phyloP scores from a whole-genome alignment of 1,284 basidiomycete species.

The Cutaneotrichosporon spelunceum region DNA sequence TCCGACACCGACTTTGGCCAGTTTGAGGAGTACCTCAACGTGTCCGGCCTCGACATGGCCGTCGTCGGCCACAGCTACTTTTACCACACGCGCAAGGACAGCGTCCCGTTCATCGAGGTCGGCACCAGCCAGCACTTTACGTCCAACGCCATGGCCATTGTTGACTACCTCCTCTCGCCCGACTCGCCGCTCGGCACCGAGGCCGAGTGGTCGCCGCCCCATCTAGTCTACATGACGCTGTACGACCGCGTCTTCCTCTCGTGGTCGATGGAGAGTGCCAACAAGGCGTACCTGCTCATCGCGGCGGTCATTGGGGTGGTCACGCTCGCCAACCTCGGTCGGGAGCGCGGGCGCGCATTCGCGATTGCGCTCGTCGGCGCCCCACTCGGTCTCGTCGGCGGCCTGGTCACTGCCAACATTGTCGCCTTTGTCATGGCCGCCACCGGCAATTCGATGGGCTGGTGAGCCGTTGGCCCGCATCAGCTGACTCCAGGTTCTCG shows the following conservation, averaged over 20 bases:
- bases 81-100: constrained; percentile 71
- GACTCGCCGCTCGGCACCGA: constrained; percentile 39
- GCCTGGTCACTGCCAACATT: constrained; percentile 63
- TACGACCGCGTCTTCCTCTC: constrained; percentile 64
- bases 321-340: constrained; percentile 42
- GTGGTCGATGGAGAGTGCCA: constrained; percentile 70
- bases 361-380: constrained; percentile 57
- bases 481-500: constrained; percentile 67
- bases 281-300: constrained; percentile 62
- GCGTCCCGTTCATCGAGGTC: constrained; percentile 33
- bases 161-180: constrained; percentile 66
- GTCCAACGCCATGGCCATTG: constrained; percentile 79
- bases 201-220: constrained; percentile 43
- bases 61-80: constrained; percentile 83
- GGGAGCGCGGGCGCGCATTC: constrained; percentile 45
- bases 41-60: constrained; percentile 87
- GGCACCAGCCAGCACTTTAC: constrained; percentile 73
- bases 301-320: constrained; percentile 53
- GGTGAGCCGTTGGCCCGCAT: constrained; percentile 31
- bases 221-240: constrained; percentile 67
- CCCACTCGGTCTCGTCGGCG: constrained; percentile 52
- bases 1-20: constrained; percentile 93
- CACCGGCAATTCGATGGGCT: constrained; percentile 58
- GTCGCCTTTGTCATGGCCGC: constrained; percentile 70
- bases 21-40: constrained; percentile 85